Base-by-base conservation (phyloP, 2,329 filamentous ascomycete species). In the Epichloe elymi region DNA sequence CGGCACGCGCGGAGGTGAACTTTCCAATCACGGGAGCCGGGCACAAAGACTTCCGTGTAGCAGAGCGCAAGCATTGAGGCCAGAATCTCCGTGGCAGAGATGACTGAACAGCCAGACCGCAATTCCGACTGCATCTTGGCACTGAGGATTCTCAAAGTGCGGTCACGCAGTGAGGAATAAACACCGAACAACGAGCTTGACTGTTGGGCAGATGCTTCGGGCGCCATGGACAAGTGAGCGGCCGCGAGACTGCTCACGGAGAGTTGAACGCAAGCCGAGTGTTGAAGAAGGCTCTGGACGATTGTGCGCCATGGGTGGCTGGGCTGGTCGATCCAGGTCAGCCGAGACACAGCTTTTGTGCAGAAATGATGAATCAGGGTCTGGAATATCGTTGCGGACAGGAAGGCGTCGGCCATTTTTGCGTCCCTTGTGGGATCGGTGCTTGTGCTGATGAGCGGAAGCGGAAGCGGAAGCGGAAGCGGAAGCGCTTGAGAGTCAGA, bases 261-360 rank as follows among this genome's bases (percentile, higher is more conserved):
- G 5, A 59, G 51, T 5, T 53, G 55, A 15, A 59, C 49, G 17
- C 55, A 57, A 2, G 56, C 38, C 12, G 56, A 58, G 12, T 52
- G 39, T 5, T 54, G 51, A 1, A 56, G 51, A 15, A 54, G 49
- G 17, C 44, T 49, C 7, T 42, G 48, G 40, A 56, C 51, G 10
- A 50, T 54, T 11, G 52, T 42, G 36, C 57, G 52, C 57, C 56
- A 56, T 4, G 55, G 57, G 35, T 54, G 55, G 17, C 51, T 47
- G 12, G 57, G 56, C 36, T 53, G 55, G 17, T 59, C 57, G 33
- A 59, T 53, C 56, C 57, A 59, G 15, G 56, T 58, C 37, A 59
- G 38, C 5, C 55, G 54, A 14, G 56, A 54, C 14, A 55, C 51
- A 40, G 56, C 56, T 20, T 53, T 52, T 20, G 53, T 50, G 36